These are phyloP conservation scores for Claviceps humidiphila DNA, from an alignment of 2,329 filamentous ascomycete species.

Conservation along the genomic window DNA sequence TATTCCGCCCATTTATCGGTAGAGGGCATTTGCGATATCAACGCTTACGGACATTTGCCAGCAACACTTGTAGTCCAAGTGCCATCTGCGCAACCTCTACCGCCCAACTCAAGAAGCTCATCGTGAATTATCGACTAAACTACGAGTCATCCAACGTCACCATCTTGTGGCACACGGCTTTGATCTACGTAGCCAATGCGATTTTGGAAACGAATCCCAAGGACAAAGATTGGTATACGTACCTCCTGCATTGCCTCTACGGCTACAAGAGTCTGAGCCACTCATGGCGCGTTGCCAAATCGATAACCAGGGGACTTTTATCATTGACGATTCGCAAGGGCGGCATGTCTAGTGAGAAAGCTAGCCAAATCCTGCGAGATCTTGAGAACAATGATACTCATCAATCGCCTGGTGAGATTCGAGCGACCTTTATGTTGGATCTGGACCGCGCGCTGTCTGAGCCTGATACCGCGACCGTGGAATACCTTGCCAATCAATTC, in stretches of 20 bases:
- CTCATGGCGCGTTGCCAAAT: conserved; percentile 19
- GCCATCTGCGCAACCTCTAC: conserved; percentile 18
- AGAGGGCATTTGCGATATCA: not conserved
- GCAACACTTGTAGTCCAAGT: conserved; percentile 11
- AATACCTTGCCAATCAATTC: conserved; percentile 20
- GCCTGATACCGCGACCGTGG: conserved; percentile 19
- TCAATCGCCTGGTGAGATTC: conserved; percentile 12
- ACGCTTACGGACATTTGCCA: conserved; percentile 15
- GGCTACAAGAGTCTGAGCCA: conserved; percentile 19
- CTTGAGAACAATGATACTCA: conserved; percentile 14
- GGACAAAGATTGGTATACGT: conserved; percentile 19
- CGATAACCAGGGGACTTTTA: conserved; percentile 18
- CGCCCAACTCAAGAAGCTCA: conserved; percentile 22
- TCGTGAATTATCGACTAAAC: conserved; percentile 19
- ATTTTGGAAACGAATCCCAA: conserved; percentile 14
- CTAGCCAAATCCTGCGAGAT: conserved; percentile 17
- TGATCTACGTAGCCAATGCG: conserved; percentile 24
- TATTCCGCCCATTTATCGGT: conserved; percentile 14
- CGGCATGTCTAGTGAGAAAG: conserved; percentile 16
- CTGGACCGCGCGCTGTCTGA: conserved; percentile 22
- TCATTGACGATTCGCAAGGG: conserved; percentile 18
- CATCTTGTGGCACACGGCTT: conserved; percentile 23
- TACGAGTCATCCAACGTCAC: conserved; percentile 19
- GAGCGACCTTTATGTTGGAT: conserved; percentile 25
- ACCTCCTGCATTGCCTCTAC: conserved; percentile 22